phyloP scores from a whole-genome alignment of 345 rosid species.

The Kernera saxatilis region DNA sequence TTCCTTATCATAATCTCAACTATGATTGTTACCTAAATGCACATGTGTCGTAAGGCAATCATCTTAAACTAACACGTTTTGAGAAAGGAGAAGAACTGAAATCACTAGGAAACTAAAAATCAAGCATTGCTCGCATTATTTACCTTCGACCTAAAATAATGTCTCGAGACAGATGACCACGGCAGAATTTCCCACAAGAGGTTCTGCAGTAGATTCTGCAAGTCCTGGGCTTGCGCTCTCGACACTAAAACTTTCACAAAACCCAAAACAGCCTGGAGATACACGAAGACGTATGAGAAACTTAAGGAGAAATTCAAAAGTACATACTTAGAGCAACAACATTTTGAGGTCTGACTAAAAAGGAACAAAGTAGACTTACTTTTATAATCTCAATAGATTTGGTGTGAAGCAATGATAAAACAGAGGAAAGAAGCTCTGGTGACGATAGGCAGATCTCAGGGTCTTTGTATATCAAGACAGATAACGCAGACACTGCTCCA shows the following conservation, averaged over 20 bases:
- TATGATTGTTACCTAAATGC: conserved; percentile 67
- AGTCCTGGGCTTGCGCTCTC: conserved; percentile 56
- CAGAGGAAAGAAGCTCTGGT: conserved; percentile 67
- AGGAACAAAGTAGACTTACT: conserved; percentile 31
- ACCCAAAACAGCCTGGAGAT: conserved; percentile 74
- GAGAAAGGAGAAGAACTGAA: not conserved
- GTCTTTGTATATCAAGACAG: conserved; percentile 65
- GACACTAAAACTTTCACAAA: conserved; percentile 84
- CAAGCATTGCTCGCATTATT: not conserved
- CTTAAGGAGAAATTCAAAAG: not conserved
- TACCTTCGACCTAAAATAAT: conserved; percentile 87
- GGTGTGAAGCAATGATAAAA: conserved; percentile 74
- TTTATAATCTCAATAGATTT: conserved; percentile 81
- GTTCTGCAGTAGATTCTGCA: conserved; percentile 54
- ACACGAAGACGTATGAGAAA: conserved; percentile 6
- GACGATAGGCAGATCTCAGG: conserved; percentile 50
- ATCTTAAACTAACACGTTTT: not conserved
- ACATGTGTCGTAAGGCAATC: not conserved
- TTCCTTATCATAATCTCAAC: conserved; percentile 80
- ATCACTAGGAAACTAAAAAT: not conserved
- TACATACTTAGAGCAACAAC: not conserved
- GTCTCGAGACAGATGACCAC: conserved; percentile 84
- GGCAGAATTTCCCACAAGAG: conserved; percentile 53
- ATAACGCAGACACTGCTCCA: conserved; percentile 92
- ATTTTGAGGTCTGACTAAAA: not conserved